Percentiles rank a stretch among this genome's conserved stretches.
phyloP scores from a whole-genome alignment of 805 yeast species.

The Blastobotrys terrestris region DNA sequence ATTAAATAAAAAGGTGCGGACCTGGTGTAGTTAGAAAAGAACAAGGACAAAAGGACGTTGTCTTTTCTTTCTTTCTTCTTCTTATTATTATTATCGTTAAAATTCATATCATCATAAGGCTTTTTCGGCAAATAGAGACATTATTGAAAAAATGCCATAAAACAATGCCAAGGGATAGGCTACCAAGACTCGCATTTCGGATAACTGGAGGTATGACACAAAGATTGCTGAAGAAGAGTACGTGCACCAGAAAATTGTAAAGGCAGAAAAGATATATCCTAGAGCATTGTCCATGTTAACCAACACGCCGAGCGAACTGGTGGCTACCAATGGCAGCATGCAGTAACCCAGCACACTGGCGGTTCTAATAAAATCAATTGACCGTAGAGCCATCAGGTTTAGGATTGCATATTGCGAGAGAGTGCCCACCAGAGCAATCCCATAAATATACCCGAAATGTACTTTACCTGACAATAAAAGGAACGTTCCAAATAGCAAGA shows the following conservation, averaged over 20 bases:
- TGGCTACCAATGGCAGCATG: conserved; percentile 75
- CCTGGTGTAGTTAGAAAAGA: too few relatives aligned
- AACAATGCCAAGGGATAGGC: conserved; percentile 92
- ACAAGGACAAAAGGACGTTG: not conserved
- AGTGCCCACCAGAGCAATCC: conserved; percentile 90
- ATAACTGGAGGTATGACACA: conserved; percentile 73
- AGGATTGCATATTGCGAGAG: conserved; percentile 76
- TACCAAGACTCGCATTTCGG: conserved; percentile 79
- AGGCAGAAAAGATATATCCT: conserved; percentile 63
- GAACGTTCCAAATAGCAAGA: conserved; percentile 77
- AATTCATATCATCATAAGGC: conserved; percentile 9
- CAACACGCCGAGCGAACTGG: conserved; percentile 66
- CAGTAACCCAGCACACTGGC: conserved; percentile 94
- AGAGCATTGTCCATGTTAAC: conserved; percentile 60
- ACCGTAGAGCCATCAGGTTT: conserved; percentile 66
- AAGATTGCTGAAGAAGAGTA: conserved; percentile 90
- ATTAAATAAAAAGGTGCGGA: too few relatives aligned
- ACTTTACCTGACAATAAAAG: conserved; percentile 82
- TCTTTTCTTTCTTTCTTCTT: not conserved
- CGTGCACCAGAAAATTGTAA: conserved; percentile 85
- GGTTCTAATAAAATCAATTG: conserved; percentile 53
- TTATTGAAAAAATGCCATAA: conserved; percentile 88
- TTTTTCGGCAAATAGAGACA: conserved; percentile 75
- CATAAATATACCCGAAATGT: conserved; percentile 94
- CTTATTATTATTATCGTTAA: not conserved